A percentile compares a stretch with the other conserved stretches of the same genome.
Evolutionary conservation across 352 stramenopile genomes (phyloP).

Genomic region (Salisapilia sapeloensis): DNA sequence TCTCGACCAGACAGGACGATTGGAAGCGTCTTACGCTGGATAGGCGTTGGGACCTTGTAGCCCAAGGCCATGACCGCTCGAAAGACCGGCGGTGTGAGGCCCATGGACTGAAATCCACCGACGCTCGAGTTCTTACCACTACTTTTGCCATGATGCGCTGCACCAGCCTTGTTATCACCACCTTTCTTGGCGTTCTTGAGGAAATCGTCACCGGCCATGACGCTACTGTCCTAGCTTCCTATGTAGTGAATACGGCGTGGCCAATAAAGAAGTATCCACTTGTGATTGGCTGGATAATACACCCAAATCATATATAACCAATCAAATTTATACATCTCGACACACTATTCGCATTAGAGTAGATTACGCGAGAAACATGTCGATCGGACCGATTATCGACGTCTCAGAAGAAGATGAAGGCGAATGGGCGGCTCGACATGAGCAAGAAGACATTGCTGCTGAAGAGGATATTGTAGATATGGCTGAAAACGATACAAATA

Average conservation of each 20-base stretch:
- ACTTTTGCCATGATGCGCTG: slow-evolving; percentile 51
- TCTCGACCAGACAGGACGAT: slow-evolving; percentile 93
- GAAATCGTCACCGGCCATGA: slow-evolving; percentile 50
- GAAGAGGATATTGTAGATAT: background rate
- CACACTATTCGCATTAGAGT: too few species aligned
- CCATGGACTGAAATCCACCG: slow-evolving; percentile 74
- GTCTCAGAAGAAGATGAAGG: slow-evolving; percentile 16
- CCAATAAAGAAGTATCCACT: too few species aligned
- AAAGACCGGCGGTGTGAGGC: slow-evolving; percentile 60
- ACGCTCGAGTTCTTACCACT: slow-evolving; percentile 61
- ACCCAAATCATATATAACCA: too few species aligned
- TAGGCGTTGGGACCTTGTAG: slow-evolving; percentile 96
- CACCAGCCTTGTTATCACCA: slow-evolving; percentile 5
- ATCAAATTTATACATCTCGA: too few species aligned
- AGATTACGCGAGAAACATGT: too few species aligned
- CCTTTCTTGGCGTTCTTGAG: slow-evolving; percentile 17
- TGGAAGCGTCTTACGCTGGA: slow-evolving; percentile 97
- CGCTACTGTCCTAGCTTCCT: too few species aligned
- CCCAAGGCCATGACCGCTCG: slow-evolving; percentile 86
- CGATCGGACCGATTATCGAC: too few species aligned
- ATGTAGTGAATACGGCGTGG: too few species aligned
- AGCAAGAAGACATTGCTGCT: slow-evolving; percentile 3
- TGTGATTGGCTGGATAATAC: too few species aligned
- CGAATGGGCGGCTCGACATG: slow-evolving; percentile 24
- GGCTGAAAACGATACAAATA: slow-evolving; percentile 1